Base-by-base conservation (phyloP, 2,329 filamentous ascomycete species). In the Spiromastix sp. region DNA sequence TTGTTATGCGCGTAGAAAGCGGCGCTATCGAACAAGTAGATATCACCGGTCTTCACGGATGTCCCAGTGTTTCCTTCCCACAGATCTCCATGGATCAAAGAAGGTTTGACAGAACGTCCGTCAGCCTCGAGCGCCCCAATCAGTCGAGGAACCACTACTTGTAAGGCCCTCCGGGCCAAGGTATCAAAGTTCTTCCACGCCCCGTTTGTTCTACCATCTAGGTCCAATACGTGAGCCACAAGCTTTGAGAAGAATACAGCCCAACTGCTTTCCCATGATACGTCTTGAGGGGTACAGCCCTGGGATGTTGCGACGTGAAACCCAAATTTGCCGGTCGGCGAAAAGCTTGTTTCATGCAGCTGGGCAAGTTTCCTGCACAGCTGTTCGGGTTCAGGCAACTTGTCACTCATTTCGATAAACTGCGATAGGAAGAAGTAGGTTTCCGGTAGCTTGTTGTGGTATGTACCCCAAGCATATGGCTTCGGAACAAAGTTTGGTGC, bases 141-240 rank as follows among this genome's bases (percentile, higher is more conserved):
- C 0, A 71, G 50, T 11, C 66, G 50, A 0, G 67, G 66, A 17
- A 71, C 62, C 1, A 70, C 65, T 30, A 51, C 63, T 10, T 59
- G 49, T 6, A 67, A 59, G 5, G 66, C 36, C 2, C 36, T 36
- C 5, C 41, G 30, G 2, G 43, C 38, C 0, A 63, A 44, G 5
- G 13, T 20, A 18, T 49, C 43, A 25, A 50, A 28, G 13, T 55
- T 49, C 6, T 38, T n/a, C 10, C 38, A 33, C 6, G 26, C 29
- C 2, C 49, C 48, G 10, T 32, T 16, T 1, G 31, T 39, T 26
- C 41, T 25, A 2, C 37, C 37, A 25, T 61, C 50, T 4, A 63
- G 26, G 34, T 46, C 52, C 42, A 49, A 52, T 40, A 25, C 52
- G 42, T 37, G 56, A 32, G 38, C 56, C 49, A 51, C 53, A 6